Base-by-base conservation (phyloP, 2,329 filamentous ascomycete genomes). In the Nothophoma quercina region DNA sequence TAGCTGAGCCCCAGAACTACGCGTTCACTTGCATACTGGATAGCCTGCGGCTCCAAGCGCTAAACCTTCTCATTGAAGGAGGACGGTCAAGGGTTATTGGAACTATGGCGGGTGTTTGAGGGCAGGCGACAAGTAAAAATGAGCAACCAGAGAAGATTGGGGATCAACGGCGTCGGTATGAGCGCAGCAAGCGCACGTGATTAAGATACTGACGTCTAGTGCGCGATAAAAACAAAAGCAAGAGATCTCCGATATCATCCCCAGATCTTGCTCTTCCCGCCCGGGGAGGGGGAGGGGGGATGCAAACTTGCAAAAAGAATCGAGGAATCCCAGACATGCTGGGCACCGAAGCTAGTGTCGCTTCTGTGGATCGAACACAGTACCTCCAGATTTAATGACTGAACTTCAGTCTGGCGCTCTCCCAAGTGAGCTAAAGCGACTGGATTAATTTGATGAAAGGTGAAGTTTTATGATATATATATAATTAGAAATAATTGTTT, bases 351-450 rank as follows among this genome's bases (percentile, higher is more conserved):
- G 51, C 51, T 49, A 53, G 47, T 65, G 63, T 64, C 63, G 62
- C 62, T 63, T 64, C 63, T 61, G 63, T 62, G 63, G 63, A 66
- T 66, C 63, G 63, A 65, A 65, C 63, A 61, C 63, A 60, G 63
- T 64, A 65, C 63, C 63, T 64, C 63, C 63, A 65, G 63, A 66
- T 66, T 62, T 63, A 62, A 45, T 63, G 63, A 66, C 63, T 56
- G 62, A 63, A 63, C 63, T 66, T 66, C 63, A 66, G 63, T 66
- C 63, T 66, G 63, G 63, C 63, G 63, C 63, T 66, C 63, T 66
- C 63, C 63, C 63, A 66, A 64, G 62, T 66, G 63, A 66, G 63
- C 63, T 66, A 66, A 64, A 63, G 62, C 62, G 62, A 64, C 63
- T 51, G 39, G 38, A 41, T 48, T 55, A 15, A 16, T 42, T 62